phyloP scores from a whole-genome alignment of 2,329 filamentous ascomycete genomes.

The Macrophomina pseudophaseolina region DNA sequence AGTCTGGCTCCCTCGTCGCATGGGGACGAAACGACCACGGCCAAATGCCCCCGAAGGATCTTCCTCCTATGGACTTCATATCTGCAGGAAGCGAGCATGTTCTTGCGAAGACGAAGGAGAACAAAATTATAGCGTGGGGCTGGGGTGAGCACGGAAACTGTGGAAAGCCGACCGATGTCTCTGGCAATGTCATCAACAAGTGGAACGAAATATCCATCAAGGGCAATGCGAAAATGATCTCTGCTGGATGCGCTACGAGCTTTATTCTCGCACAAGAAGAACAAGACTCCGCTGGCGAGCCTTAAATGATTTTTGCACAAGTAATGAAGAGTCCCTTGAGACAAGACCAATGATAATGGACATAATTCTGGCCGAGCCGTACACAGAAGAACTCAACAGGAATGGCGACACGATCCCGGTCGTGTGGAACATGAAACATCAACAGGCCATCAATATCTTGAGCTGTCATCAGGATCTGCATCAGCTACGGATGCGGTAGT shows the following conservation, averaged over 20 bases:
- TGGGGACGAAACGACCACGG: slow-evolving; percentile 90
- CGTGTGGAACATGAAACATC: no score
- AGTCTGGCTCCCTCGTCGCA: slow-evolving; percentile 65
- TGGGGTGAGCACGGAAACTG: slow-evolving; percentile 99
- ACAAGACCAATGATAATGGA: no score
- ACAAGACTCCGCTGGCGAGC: background rate
- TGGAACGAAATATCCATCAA: slow-evolving; percentile 69
- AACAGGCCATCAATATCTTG: no score
- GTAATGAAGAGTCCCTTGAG: background rate
- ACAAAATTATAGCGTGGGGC: slow-evolving; percentile 82
- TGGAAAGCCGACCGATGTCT: slow-evolving; percentile 65
- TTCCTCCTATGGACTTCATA: slow-evolving; percentile 67
- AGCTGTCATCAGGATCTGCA: no score
- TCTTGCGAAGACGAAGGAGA: slow-evolving; percentile 69
- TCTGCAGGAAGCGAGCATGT: slow-evolving; percentile 89
- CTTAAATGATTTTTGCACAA: background rate
- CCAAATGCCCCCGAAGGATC: slow-evolving; percentile 69
- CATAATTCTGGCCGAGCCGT: no score
- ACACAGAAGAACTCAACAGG: no score
- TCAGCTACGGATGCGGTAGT: no score
- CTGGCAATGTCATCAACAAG: slow-evolving; percentile 70
- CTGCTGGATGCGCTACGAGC: slow-evolving; percentile 89
- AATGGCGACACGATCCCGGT: no score
- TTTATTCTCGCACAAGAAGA: slow-evolving; percentile 61
- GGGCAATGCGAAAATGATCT: slow-evolving; percentile 64